Evolutionary conservation across 306 rosid species (phyloP).

Genomic region (Trifolium fragiferum): DNA sequence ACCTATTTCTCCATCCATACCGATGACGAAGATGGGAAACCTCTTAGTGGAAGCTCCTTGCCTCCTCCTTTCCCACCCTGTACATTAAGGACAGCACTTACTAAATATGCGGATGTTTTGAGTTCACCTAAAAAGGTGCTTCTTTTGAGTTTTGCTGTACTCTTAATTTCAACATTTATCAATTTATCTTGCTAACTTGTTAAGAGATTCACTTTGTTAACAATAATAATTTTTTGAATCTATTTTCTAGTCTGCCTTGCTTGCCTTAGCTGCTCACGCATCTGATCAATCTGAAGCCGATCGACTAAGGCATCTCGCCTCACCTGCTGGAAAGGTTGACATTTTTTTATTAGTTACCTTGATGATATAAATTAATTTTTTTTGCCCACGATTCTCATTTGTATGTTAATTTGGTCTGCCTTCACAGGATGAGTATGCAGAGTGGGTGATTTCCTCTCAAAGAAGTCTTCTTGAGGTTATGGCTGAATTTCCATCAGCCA

Average conservation of each 20-base stretch:
- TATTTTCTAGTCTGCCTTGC: conserved; percentile 71
- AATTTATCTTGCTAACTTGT: conserved; percentile 16
- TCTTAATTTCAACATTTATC: conserved; percentile 8
- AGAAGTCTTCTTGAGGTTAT: conserved; percentile 97
- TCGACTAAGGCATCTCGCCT: conserved; percentile 86
- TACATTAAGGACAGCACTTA: conserved; percentile 73
- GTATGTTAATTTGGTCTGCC: conserved; percentile 38
- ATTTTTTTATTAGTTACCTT: conserved; percentile 18
- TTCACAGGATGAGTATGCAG: conserved; percentile 88
- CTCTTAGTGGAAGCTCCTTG: conserved; percentile 76
- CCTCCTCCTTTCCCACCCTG: conserved; percentile 85
- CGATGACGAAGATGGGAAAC: conserved; percentile 82
- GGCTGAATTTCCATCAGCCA: conserved; percentile 90
- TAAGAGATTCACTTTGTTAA: conserved; percentile 17
- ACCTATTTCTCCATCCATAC: conserved; percentile 83
- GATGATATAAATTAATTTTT: not conserved
- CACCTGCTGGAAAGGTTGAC: conserved; percentile 92
- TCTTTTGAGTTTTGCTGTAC: conserved; percentile 35
- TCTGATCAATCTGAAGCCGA: conserved; percentile 89
- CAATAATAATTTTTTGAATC: conserved; percentile 22
- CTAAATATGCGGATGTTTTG: conserved; percentile 83
- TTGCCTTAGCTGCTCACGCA: conserved; percentile 91
- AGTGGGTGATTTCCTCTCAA: conserved; percentile 82
- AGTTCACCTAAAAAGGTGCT: conserved; percentile 92
- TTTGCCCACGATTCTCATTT: conserved; percentile 37